A percentile compares a stretch with the other conserved stretches of the same genome.
phyloP scores from a whole-genome alignment of 148 eudicot genomes.

The Hydrangea macrophylla region DNA sequence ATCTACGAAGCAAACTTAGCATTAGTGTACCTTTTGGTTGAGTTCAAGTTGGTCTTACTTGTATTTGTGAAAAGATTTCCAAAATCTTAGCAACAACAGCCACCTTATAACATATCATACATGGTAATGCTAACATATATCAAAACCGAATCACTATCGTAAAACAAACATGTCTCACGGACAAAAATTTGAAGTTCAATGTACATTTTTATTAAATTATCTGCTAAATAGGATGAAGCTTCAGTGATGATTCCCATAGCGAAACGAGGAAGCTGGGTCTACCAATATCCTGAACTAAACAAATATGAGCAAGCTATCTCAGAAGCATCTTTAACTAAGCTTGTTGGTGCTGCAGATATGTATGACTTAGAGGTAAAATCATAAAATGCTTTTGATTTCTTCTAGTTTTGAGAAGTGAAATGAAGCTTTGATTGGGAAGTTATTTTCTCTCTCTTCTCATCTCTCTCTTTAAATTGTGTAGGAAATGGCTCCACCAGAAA shows the following conservation, averaged over 20 bases:
- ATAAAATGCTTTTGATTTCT: neutral
- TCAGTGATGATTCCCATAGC: constrained; percentile 25
- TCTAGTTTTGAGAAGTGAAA: neutral
- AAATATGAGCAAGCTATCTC: constrained; percentile 53
- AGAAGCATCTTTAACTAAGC: constrained; percentile 56
- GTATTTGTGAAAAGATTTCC: neutral
- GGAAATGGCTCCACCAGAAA: constrained; percentile 65
- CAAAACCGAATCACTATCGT: no score
- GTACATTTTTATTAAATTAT: constrained; percentile 2
- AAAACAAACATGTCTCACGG: no score
- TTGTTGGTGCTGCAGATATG: constrained; percentile 62
- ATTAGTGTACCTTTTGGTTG: no score
- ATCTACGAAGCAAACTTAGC: no score
- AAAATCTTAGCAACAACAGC: neutral
- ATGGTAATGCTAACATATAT: no score
- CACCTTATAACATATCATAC: neutral
- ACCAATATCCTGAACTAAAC: constrained; percentile 17
- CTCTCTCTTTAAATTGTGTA: constrained; percentile 5
- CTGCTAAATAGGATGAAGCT: constrained; percentile 32
- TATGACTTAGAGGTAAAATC: constrained; percentile 52
- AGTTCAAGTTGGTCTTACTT: no score
- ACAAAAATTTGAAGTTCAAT: constrained; percentile 5
- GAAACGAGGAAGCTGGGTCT: constrained; percentile 34
- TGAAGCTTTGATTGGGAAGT: neutral
- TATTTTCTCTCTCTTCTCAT: neutral